Percentiles rank a stretch among this genome's conserved stretches.
Evolutionary conservation across 768 basidiomycete species (phyloP).

Genomic region (Calocera viscosa): DNA sequence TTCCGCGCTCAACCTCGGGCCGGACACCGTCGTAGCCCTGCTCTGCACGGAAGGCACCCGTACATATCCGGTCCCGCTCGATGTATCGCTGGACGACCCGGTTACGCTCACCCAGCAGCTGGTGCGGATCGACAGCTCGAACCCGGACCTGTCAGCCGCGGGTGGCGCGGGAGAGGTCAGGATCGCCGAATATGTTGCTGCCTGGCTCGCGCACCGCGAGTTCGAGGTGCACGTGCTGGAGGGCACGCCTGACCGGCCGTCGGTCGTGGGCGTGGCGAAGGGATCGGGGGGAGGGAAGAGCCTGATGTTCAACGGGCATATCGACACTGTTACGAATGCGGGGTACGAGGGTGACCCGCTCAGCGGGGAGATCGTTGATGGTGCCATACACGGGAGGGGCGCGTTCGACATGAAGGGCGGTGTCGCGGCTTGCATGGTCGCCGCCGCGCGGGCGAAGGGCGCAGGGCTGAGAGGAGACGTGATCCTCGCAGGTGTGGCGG

Average conservation of each 20-base stretch:
- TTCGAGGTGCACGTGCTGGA: conserved; percentile 11
- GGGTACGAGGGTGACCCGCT: conserved; percentile 10
- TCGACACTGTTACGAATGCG: conserved; percentile 11
- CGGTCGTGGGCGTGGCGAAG: conserved; percentile 2
- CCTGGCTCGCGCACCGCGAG: conserved; percentile 10
- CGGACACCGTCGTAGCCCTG: neutral
- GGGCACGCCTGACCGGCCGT: conserved; percentile 6
- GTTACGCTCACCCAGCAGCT: conserved; percentile 10
- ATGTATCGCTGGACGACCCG: neutral
- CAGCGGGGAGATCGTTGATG: conserved; percentile 12
- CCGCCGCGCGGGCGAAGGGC: conserved; percentile 9
- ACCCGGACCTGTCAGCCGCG: conserved; percentile 8
- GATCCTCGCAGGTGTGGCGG: conserved; percentile 12
- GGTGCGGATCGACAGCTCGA: conserved; percentile 9
- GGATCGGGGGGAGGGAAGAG: conserved; percentile 1
- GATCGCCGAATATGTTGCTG: conserved; percentile 9
- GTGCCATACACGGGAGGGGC: conserved; percentile 10
- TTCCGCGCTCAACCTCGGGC: neutral
- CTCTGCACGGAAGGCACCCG: neutral
- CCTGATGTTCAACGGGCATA: conserved; percentile 13
- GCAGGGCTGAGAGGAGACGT: neutral
- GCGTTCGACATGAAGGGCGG: conserved; percentile 16
- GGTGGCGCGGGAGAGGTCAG: conserved; percentile 1
- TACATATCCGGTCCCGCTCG: neutral
- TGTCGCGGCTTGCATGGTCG: conserved; percentile 10